Evolutionary conservation across 768 basidiomycete genomes (phyloP), one percentile per base, ranked within the genome.

Genomic region (Kwoniella europaea): DNA sequence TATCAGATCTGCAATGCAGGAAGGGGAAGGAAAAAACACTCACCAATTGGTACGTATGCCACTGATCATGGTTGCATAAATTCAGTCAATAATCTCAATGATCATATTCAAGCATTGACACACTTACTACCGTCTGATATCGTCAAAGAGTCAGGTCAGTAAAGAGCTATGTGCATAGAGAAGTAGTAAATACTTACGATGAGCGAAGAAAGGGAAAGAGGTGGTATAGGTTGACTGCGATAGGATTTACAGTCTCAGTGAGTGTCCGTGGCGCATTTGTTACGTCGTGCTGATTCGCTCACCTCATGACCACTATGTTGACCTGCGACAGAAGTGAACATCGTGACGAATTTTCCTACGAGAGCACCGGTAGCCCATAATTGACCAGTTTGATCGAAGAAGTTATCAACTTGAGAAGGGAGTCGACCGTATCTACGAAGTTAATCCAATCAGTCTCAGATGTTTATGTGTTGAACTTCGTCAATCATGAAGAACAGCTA

Each of bases 261-360:
- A 61, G 59, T 61, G 13, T 15, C n/a, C 13, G 22, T 59, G 15
- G 41, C 22, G 18, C 24, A 29, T n/a, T n/a, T 58, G 24, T 13
- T 16, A 27, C 42, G 27, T 7, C 18, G n/a, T 20, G 24, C 35
- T n/a, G 12, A 2, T 18, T 16, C 9, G 68, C 71, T 61, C 65
- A 76, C 74, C 71, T 80, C 79, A 43, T 94, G 92, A 22, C 93
- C 93, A 69, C 92, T 92, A 67, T 92, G 92, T 10, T 86, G 88
- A 22, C 86, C 85, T 1, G 87, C 90, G 0, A 91, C 90, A 27
- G 90, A 90, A 56, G 92, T 88, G 85, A 93, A 94, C 53, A 89
- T 84, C 18, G 89, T 87, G 2, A 74, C 76, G 41, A 81, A 76
- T 82, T 94, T 95, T 73, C 92, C 93, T n/a, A 86, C 83, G 58